Evolutionary conservation across 805 yeast species (phyloP).

Genomic region (Candida piceae): DNA sequence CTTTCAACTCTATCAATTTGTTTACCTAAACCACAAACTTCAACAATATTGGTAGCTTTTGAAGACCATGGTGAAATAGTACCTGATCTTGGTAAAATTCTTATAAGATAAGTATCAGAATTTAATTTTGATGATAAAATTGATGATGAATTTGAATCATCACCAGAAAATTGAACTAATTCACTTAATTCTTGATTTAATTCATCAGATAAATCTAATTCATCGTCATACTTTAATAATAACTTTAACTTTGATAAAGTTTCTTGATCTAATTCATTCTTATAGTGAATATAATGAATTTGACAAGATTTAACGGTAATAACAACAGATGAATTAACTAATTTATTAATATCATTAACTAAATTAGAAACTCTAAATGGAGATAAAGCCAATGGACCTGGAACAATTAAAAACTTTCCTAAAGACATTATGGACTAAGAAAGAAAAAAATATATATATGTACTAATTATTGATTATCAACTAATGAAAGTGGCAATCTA

Average conservation of each 20-base stretch:
- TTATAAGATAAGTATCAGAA: slow-evolving; percentile 50
- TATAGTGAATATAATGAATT: slow-evolving; percentile 74
- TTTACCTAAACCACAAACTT: slow-evolving; percentile 75
- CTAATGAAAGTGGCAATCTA: slow-evolving; percentile 3
- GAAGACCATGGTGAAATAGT: slow-evolving; percentile 99
- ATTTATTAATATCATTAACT: slow-evolving; percentile 65
- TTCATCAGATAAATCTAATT: slow-evolving; percentile 48
- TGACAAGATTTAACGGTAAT: slow-evolving; percentile 67
- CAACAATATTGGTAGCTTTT: slow-evolving; percentile 91
- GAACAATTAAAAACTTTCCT: slow-evolving; percentile 44
- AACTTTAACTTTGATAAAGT: slow-evolving; percentile 48
- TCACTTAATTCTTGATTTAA: slow-evolving; percentile 16
- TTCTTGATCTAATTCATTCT: slow-evolving; percentile 33
- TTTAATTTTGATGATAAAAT: slow-evolving; percentile 23
- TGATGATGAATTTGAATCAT: slow-evolving; percentile 10
- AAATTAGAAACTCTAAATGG: slow-evolving; percentile 75
- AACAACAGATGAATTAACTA: slow-evolving; percentile 63
- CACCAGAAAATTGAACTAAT: slow-evolving; percentile 27
- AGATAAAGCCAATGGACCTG: slow-evolving; percentile 91
- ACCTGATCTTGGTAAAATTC: slow-evolving; percentile 88
- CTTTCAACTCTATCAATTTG: slow-evolving; percentile 84
- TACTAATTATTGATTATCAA: background rate
- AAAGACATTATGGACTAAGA: slow-evolving; percentile 12
- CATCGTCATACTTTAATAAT: slow-evolving; percentile 70
- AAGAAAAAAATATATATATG: no score